These are phyloP conservation scores for Magnolia kwangsiensis DNA, from an alignment of 164 flowering plant genomes.

Conservation along the genomic window DNA sequence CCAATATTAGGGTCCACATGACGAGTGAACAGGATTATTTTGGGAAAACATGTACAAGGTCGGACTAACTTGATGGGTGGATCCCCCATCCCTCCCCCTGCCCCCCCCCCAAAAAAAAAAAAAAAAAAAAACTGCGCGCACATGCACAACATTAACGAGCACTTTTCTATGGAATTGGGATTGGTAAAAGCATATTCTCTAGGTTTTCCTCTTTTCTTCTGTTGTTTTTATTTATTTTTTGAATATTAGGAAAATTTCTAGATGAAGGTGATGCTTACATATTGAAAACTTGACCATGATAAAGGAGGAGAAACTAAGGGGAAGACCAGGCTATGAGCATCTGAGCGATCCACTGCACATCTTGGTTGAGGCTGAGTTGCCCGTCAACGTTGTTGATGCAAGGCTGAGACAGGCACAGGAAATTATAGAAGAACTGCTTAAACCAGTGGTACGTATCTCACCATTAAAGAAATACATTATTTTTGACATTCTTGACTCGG, in stretches of 20 bases:
- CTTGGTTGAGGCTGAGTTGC: constrained; percentile 80
- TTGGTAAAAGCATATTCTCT: neutral
- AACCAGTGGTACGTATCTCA: constrained; percentile 65
- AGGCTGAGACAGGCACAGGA: constrained; percentile 65
- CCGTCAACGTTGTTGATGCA: constrained; percentile 56
- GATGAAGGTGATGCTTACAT: neutral
- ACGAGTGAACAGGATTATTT: too few species aligned
- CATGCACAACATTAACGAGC: neutral
- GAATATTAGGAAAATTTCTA: neutral
- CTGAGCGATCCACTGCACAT: constrained; percentile 79
- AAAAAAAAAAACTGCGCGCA: too few species aligned
- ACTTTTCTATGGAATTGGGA: neutral
- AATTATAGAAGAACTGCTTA: constrained; percentile 63
- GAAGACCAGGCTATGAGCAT: constrained; percentile 86
- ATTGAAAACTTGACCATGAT: neutral
- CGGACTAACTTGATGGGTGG: too few species aligned
- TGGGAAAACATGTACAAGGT: too few species aligned
- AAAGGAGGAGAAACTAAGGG: constrained; percentile 78
- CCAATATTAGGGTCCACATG: too few species aligned
- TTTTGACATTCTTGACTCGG: neutral
- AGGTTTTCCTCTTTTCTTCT: neutral
- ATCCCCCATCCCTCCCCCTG: too few species aligned
- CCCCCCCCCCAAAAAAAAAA: too few species aligned
- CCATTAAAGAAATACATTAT: neutral
- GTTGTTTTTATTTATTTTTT: neutral